Conservation (phyloP, 2,329 filamentous ascomycete genomes). For the Penicillium olsonii region DNA sequence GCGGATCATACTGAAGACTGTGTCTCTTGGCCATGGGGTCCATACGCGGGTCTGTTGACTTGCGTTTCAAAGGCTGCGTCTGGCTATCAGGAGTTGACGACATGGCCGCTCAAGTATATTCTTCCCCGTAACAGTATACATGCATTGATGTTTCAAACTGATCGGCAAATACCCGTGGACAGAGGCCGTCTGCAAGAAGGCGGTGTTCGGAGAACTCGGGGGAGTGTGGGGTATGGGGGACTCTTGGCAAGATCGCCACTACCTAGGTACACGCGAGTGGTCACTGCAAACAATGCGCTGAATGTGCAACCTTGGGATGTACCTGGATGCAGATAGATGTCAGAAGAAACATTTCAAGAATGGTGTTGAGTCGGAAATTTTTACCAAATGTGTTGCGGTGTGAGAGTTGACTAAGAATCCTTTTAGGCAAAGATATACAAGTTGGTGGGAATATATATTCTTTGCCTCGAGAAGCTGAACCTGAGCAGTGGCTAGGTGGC, state of each 20-base stretch:
- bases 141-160: background rate
- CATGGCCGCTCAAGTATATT: conserved; percentile 16
- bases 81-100: conserved; percentile 19
- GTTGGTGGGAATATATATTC: too few relatives aligned
- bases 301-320: too few relatives aligned
- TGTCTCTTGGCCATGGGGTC: conserved; percentile 25
- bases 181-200: conserved; percentile 13
- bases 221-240: conserved; percentile 20
- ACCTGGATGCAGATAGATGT: too few relatives aligned
- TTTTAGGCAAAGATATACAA: too few relatives aligned
- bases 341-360: too few relatives aligned
- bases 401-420: too few relatives aligned
- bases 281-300: background rate
- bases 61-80: conserved; percentile 31
- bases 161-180: background rate
- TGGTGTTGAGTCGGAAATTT: background rate
- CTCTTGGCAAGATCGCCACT: conserved; percentile 11
- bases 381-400: too few relatives aligned
- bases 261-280: too few relatives aligned
- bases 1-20: conserved; percentile 31
- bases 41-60: conserved; percentile 22
- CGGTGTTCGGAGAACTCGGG: conserved; percentile 30
- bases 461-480: too few relatives aligned
- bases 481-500: too few relatives aligned
- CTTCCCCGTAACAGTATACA: conserved; percentile 1